Conservation (phyloP, 2,329 filamentous ascomycete genomes). For the Colletotrichum incanum region DNA sequence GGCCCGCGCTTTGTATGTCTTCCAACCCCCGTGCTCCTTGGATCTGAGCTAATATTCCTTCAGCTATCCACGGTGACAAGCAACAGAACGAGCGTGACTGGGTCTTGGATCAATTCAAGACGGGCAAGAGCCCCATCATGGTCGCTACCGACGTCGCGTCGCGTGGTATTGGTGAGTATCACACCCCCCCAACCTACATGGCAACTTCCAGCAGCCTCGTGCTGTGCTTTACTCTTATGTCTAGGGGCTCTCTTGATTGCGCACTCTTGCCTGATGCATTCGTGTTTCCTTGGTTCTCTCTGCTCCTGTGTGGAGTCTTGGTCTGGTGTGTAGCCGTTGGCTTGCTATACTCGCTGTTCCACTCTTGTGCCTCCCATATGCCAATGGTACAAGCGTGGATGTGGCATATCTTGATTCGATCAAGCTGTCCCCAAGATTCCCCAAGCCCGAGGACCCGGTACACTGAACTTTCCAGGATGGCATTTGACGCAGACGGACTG, state of each 20-base stretch:
- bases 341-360: conserved; percentile 83
- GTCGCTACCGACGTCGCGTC: conserved; percentile 99
- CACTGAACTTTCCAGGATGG: conserved; percentile 68
- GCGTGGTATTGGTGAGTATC: conserved; percentile 99
- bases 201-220: conserved; percentile 74
- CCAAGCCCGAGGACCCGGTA: conserved; percentile 71
- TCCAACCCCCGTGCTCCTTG: conserved; percentile 52
- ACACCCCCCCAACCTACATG: conserved; percentile 59
- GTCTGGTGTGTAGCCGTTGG: conserved; percentile 78
- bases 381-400: conserved; percentile 82
- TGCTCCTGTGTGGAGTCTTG: conserved; percentile 85
- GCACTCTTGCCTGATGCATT: conserved; percentile 93
- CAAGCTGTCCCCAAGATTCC: conserved; percentile 78
- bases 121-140: conserved; percentile 99
- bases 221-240: conserved; percentile 93
- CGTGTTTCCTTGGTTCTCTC: conserved; percentile 85
- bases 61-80: conserved; percentile 98
- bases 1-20: conserved; percentile 92
- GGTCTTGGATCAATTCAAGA: conserved; percentile 99
- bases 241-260: conserved; percentile 89
- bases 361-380: conserved; percentile 76
- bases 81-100: conserved; percentile 99
- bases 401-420: conserved; percentile 84
- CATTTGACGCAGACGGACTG: conserved; percentile 74
- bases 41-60: conserved; percentile 53